Conservation (phyloP, 345 rosid genomes). For the Lepidium aucheri region DNA sequence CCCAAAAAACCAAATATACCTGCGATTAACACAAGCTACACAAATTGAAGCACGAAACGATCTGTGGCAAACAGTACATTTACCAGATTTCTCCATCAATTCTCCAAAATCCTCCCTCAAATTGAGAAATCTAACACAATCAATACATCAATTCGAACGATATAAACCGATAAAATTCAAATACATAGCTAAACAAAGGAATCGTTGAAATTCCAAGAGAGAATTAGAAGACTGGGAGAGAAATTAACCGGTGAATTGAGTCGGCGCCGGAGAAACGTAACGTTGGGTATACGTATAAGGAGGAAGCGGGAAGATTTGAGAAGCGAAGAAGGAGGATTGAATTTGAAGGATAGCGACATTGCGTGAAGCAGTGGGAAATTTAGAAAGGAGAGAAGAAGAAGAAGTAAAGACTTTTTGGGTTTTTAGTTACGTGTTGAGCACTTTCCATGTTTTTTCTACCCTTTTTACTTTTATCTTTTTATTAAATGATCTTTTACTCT, state of each 20-base stretch:
- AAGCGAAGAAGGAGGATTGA: conserved; percentile 3
- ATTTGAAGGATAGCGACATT: conserved; percentile 17
- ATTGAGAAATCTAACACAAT: background rate
- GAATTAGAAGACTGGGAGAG: no score
- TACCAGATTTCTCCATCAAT: conserved; percentile 38
- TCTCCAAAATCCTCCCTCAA: background rate
- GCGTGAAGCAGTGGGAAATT: conserved; percentile 1
- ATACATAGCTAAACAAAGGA: background rate
- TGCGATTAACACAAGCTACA: conserved; percentile 65
- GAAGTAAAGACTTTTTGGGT: background rate
- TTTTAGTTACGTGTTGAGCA: conserved; percentile 17
- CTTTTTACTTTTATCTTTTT: background rate
- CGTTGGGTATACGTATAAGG: background rate
- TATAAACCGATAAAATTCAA: background rate
- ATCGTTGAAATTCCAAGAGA: background rate
- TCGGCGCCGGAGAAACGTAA: conserved; percentile 8
- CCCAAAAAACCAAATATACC: conserved; percentile 28
- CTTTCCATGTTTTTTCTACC: background rate
- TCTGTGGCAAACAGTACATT: conserved; percentile 56
- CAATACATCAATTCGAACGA: background rate
- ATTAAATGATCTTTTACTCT: background rate
- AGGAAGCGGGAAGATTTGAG: conserved; percentile 26
- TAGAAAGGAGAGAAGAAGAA: background rate
- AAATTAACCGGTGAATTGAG: background rate
- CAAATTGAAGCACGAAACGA: conserved; percentile 72